Conservation (phyloP, 306 rosid species). For the Abrus precatorius region DNA sequence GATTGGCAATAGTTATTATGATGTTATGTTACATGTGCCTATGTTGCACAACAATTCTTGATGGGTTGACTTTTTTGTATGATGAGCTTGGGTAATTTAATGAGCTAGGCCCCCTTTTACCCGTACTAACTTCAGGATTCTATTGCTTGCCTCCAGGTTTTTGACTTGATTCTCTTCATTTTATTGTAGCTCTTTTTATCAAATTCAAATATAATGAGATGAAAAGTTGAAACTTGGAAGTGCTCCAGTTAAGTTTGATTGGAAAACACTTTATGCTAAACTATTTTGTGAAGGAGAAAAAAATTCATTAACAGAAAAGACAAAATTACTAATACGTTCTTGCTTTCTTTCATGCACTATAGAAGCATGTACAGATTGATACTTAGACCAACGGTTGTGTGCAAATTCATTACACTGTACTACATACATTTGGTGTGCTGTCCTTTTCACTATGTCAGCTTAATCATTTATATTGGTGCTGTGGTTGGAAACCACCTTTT, state of each 20-base stretch:
- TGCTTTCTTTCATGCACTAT: slow-evolving; percentile 11
- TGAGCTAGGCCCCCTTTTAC: slow-evolving; percentile 28
- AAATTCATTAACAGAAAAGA: slow-evolving; percentile 20
- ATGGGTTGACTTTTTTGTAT: slow-evolving; percentile 25
- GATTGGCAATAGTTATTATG: slow-evolving; percentile 15
- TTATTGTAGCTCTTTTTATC: slow-evolving; percentile 31
- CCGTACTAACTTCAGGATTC: slow-evolving; percentile 34
- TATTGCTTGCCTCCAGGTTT: slow-evolving; percentile 30
- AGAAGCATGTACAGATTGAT: slow-evolving; percentile 21
- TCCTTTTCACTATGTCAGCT: slow-evolving; percentile 11
- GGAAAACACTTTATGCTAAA: slow-evolving; percentile 7
- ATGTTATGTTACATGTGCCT: not conserved
- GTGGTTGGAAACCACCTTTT: slow-evolving; percentile 42
- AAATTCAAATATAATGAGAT: slow-evolving; percentile 32
- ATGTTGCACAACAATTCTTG: not conserved
- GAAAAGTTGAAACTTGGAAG: slow-evolving; percentile 29
- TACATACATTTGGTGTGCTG: slow-evolving; percentile 38
- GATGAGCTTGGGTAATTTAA: slow-evolving; percentile 21
- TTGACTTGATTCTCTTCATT: slow-evolving; percentile 30
- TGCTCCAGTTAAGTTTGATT: slow-evolving; percentile 26
- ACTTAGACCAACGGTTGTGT: slow-evolving; percentile 21
- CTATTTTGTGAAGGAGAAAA: slow-evolving; percentile 15
- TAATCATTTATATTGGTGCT: slow-evolving; percentile 31
- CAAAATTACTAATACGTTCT: not conserved
- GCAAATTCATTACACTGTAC: slow-evolving; percentile 12